Conservation (phyloP, 2,329 filamentous ascomycete species). For the Drechslerella stenobrocha region DNA sequence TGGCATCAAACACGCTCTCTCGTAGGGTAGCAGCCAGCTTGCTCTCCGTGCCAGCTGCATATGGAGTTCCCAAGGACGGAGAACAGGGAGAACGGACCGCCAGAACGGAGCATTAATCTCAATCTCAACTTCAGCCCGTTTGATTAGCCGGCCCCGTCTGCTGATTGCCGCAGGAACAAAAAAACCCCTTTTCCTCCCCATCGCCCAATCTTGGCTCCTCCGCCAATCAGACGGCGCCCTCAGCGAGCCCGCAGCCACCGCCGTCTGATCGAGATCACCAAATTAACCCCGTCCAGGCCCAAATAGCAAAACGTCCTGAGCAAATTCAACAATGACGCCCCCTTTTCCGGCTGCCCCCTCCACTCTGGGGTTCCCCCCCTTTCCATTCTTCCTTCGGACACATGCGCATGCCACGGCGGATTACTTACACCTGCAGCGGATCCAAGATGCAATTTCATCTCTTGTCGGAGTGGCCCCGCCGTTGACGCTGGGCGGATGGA, state of each 20-base stretch:
- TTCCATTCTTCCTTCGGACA: not conserved
- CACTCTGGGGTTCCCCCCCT: not conserved
- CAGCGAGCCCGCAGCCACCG: not conserved
- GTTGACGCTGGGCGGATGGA: too few species aligned
- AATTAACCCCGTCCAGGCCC: constrained; percentile 6
- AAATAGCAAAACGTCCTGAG: too few species aligned
- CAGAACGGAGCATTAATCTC: not conserved
- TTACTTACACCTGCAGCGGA: too few species aligned
- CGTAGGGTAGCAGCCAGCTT: too few species aligned
- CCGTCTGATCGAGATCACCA: not conserved
- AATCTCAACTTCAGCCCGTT: constrained; percentile 9
- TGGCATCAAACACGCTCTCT: too few species aligned
- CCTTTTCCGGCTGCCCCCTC: not conserved
- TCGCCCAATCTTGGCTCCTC: not conserved
- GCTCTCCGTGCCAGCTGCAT: too few species aligned
- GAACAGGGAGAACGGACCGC: too few species aligned
- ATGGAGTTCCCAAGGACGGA: constrained; percentile 5
- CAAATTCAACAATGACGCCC: not conserved
- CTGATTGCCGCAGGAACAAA: constrained; percentile 43
- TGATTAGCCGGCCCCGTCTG: constrained; percentile 25
- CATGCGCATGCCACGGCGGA: not conserved
- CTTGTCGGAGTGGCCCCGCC: too few species aligned
- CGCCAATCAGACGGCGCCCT: not conserved
- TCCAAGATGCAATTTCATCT: too few species aligned
- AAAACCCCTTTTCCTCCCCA: not conserved